Base-by-base conservation (phyloP, 2,329 filamentous ascomycete genomes). In the Rutstroemia sp. region DNA sequence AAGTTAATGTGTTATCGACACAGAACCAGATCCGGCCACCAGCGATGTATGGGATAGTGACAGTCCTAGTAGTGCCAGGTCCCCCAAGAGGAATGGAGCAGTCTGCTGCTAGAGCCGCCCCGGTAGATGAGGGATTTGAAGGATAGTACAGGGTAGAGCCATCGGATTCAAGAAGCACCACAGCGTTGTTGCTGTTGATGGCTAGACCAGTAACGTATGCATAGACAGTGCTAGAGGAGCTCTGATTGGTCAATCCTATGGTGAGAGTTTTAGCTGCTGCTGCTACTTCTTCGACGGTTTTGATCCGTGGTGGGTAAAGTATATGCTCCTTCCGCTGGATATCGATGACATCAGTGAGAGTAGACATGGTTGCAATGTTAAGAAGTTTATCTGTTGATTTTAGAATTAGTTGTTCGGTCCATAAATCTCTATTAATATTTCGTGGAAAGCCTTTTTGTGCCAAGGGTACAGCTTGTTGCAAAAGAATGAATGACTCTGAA, bases 1-100 rank as follows among this genome's bases (percentile, higher is more conserved):
- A 91, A 1, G 77, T 82, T 49, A 91, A 75, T 30, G 78, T 78
- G 49, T 71, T 72, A 61, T 79, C 80, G 56, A 80, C 74, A 54
- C 77, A 82, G 70, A 89, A 87, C 83, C 85, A 92, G 67, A 92
- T 81, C 57, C 88, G 79, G 2, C 81, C 86, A 37, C 87, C 87
- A 3, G 80, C 85, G 23, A 90, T 77, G 59, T 83, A 83, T 14
- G 87, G 88, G 59, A 91, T 82, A 1, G 79, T 84, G 27, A 88
- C 74, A 2, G 75, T 81, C 21, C 73, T 79, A 0, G 79, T 81
- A 48, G 75, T 73, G 8, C 87, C 86, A 0, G 83, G 77, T 0
- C 75, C 73, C n/a, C 86, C 86, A 4, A 92, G 74, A 0, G 75
- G 69, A 62, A 92, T 90, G 46, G 80, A 80, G 64, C 80, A 80